Conservation (phyloP, 345 rosid genomes). For the Erodium maritimum region DNA sequence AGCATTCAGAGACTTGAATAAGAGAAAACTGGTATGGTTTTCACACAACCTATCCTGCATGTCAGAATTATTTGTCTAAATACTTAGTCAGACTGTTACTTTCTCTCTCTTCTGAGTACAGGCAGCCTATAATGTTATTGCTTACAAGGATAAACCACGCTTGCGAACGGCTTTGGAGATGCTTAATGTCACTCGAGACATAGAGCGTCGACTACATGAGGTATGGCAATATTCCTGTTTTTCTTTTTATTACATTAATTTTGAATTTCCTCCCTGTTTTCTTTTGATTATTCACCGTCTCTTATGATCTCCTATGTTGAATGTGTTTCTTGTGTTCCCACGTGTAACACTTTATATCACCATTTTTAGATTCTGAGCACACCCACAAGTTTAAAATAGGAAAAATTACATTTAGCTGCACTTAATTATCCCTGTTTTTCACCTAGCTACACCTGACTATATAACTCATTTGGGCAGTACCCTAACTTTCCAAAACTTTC, state of each 20-base stretch:
- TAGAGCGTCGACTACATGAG: slow-evolving; percentile 52
- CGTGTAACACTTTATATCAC: no score
- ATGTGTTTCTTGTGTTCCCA: no score
- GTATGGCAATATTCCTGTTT: slow-evolving; percentile 17
- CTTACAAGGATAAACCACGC: slow-evolving; percentile 74
- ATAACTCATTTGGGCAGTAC: no score
- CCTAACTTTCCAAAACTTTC: no score
- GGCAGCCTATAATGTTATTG: slow-evolving; percentile 60
- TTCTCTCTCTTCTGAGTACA: slow-evolving; percentile 23
- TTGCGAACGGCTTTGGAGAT: slow-evolving; percentile 63
- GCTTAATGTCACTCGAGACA: slow-evolving; percentile 63
- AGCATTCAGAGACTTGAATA: slow-evolving; percentile 50
- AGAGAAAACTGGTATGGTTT: slow-evolving; percentile 49
- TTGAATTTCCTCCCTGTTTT: not conserved
- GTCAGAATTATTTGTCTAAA: not conserved
- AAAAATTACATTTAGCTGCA: no score
- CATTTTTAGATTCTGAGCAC: no score
- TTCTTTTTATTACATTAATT: not conserved
- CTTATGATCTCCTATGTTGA: not conserved
- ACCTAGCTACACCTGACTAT: no score
- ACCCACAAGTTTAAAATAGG: no score
- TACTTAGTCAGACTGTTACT: no score
- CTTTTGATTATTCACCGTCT: not conserved
- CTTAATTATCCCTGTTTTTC: no score
- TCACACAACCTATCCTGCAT: no score